Evolutionary conservation across 345 rosid species (phyloP).

Genomic region (Eutrema heterophyllum): DNA sequence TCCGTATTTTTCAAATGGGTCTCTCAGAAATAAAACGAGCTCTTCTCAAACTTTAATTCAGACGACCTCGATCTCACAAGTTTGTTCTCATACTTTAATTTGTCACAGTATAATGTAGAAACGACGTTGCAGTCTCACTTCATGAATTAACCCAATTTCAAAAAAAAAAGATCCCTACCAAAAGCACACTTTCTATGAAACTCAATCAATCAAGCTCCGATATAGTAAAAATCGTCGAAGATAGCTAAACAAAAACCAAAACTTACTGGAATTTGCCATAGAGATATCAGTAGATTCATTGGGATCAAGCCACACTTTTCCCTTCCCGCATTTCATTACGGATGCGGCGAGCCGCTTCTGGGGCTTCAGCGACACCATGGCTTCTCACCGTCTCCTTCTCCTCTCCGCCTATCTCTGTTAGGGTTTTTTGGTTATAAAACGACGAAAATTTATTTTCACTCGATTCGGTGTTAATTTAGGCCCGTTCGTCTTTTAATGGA

Average conservation of each 20-base stretch:
- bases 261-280: slow-evolving; percentile 73
- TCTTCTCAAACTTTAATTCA: too few species aligned
- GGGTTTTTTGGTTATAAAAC: neutral
- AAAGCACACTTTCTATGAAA: neutral
- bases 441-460: too few species aligned
- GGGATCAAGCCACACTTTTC: slow-evolving; percentile 73
- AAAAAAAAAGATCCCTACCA: neutral
- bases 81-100: too few species aligned
- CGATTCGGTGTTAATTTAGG: too few species aligned
- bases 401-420: slow-evolving; percentile 6
- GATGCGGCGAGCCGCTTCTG: slow-evolving; percentile 75
- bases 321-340: slow-evolving; percentile 63
- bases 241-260: neutral
- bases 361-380: slow-evolving; percentile 60
- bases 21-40: too few species aligned
- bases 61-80: too few species aligned
- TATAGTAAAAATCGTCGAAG: neutral
- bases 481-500: too few species aligned
- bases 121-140: neutral
- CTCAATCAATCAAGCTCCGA: neutral
- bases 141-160: neutral
- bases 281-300: slow-evolving; percentile 61
- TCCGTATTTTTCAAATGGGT: too few species aligned
- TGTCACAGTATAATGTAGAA: too few species aligned
- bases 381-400: slow-evolving; percentile 13